Evolutionary conservation across 495 filamentous ascomycete species (phyloP).

Genomic region (Aspergillus egyptiacus): DNA sequence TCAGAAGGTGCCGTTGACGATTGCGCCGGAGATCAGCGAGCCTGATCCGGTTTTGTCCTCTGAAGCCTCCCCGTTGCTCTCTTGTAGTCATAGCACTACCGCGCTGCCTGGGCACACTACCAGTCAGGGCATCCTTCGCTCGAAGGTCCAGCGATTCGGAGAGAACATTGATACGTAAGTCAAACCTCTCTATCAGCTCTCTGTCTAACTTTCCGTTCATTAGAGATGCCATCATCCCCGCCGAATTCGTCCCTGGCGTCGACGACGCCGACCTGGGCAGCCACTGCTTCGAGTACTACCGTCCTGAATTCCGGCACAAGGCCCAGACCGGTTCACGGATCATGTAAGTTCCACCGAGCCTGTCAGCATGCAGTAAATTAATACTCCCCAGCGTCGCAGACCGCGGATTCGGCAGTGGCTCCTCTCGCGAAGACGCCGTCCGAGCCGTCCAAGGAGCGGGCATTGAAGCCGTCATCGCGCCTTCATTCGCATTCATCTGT

Average conservation of each 20-base stretch:
- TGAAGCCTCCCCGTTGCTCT: too few relatives aligned
- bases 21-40: constrained; percentile 12
- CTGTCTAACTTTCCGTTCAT: not conserved
- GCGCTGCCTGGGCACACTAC: too few relatives aligned
- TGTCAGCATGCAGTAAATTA: too few relatives aligned
- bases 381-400: too few relatives aligned
- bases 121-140: too few relatives aligned
- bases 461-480: constrained; percentile 34
- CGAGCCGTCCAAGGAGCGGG: constrained; percentile 30
- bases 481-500: constrained; percentile 38
- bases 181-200: constrained; percentile 20
- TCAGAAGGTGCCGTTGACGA: not conserved
- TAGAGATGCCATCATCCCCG: constrained; percentile 14
- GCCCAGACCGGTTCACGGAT: constrained; percentile 31
- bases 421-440: constrained; percentile 38
- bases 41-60: not conserved
- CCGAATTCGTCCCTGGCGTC: constrained; percentile 24
- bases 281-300: constrained; percentile 32
- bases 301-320: constrained; percentile 33
- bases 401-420: constrained; percentile 39
- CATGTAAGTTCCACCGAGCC: too few relatives aligned
- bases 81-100: too few relatives aligned
- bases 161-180: constrained; percentile 42
- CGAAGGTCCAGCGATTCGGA: constrained; percentile 33
- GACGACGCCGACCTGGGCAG: constrained; percentile 27